A percentile compares a stretch with the other conserved stretches of the same genome.
These are phyloP conservation scores for Conringia planisiliqua DNA, from an alignment of 345 rosid species.

Conservation along the genomic window DNA sequence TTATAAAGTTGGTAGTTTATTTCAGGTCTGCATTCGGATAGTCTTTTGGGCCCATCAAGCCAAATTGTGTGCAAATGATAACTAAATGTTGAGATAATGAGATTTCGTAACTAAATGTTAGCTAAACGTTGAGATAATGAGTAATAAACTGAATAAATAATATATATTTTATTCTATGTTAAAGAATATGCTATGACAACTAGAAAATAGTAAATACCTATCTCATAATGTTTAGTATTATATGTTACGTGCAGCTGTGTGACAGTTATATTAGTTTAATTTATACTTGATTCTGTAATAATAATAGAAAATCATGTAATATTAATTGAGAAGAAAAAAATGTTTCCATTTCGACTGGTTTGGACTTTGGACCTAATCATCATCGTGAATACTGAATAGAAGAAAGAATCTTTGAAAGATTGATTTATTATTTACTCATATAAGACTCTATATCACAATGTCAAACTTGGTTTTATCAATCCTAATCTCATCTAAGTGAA, in stretches of 20 bases:
- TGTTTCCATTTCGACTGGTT: neutral
- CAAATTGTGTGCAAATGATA: neutral
- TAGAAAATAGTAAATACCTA: neutral
- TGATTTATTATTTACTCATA: neutral
- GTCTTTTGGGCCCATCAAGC: neutral
- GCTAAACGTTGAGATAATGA: neutral
- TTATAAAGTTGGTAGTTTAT: neutral
- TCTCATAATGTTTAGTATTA: neutral
- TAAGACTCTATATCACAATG: constrained; percentile 5
- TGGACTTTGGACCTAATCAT: neutral
- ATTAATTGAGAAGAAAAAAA: neutral
- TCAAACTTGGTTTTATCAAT: constrained; percentile 17
- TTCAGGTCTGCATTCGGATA: neutral
- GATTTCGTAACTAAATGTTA: neutral
- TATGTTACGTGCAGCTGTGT: neutral
- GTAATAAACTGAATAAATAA: neutral
- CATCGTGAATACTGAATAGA: neutral
- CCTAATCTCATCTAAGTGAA: neutral
- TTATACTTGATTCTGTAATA: neutral
- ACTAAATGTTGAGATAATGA: neutral
- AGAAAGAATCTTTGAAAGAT: neutral
- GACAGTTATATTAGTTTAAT: neutral
- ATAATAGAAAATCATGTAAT: neutral
- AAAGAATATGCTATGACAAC: neutral
- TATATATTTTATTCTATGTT: neutral